A percentile compares a stretch with the other conserved stretches of the same genome.
phyloP scores from a whole-genome alignment of 1,139 yeast genomes.

The Debaryomyces fabryi region DNA sequence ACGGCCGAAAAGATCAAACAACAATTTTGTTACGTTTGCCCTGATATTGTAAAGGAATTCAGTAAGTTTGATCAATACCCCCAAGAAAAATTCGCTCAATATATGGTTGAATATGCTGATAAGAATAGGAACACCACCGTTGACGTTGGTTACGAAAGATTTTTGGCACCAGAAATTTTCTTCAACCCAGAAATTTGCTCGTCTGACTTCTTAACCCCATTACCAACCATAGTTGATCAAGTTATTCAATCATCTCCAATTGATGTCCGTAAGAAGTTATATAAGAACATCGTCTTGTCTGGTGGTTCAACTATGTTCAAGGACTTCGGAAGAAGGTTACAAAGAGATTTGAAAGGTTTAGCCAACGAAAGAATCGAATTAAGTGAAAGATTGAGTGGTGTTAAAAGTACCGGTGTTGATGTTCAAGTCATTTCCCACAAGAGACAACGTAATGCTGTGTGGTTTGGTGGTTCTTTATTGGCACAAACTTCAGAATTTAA shows the following conservation, averaged over 20 bases:
- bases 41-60: slow-evolving; percentile 96
- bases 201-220: slow-evolving; percentile 91
- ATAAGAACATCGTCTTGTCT: slow-evolving; percentile 89
- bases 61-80: slow-evolving; percentile 93
- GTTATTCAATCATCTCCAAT: slow-evolving; percentile 96
- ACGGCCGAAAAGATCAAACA: slow-evolving; percentile 97
- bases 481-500: slow-evolving; percentile 98
- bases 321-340: slow-evolving; percentile 96
- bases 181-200: slow-evolving; percentile 98
- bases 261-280: slow-evolving; percentile 95
- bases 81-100: slow-evolving; percentile 85
- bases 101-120: slow-evolving; percentile 78
- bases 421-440: slow-evolving; percentile 97
- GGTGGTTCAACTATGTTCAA: slow-evolving; percentile 99
- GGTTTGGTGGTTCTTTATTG: slow-evolving; percentile 97
- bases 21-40: slow-evolving; percentile 95
- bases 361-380: slow-evolving; percentile 87
- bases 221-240: slow-evolving; percentile 92
- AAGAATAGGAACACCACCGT: slow-evolving; percentile 67
- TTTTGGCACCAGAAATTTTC: slow-evolving; percentile 97
- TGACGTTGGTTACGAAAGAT: slow-evolving; percentile 96
- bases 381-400: slow-evolving; percentile 78
- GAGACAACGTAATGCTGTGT: slow-evolving; percentile 97
- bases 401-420: slow-evolving; percentile 91
- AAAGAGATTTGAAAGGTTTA: slow-evolving; percentile 85